phyloP scores from a whole-genome alignment of 2,329 filamentous ascomycete species.

The Nothomitra cinnamomea region DNA sequence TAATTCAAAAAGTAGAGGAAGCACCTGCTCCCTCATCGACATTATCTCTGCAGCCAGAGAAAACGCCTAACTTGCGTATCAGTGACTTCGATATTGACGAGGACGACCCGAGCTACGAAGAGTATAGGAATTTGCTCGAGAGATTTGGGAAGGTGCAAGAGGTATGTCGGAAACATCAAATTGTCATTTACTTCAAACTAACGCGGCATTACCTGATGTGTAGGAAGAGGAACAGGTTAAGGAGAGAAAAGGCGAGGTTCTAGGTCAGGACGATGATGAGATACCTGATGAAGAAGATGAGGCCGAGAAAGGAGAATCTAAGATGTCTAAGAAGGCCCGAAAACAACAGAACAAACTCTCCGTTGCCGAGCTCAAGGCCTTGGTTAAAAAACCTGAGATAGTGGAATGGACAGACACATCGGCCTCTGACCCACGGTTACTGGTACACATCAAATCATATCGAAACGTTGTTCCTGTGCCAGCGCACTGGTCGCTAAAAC shows the following conservation, averaged over 20 bases:
- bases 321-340: slow-evolving; percentile 84
- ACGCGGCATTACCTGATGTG: background rate
- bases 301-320: slow-evolving; percentile 38
- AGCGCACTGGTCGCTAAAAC: slow-evolving; percentile 84
- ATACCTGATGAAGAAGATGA: slow-evolving; percentile 61
- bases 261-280: slow-evolving; percentile 68
- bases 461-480: slow-evolving; percentile 93
- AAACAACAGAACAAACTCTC: slow-evolving; percentile 86
- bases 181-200: background rate
- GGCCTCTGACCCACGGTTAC: slow-evolving; percentile 69
- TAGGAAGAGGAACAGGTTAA: slow-evolving; percentile 14
- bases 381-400: slow-evolving; percentile 79
- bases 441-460: slow-evolving; percentile 89
- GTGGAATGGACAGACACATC: slow-evolving; percentile 97
- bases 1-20: slow-evolving; percentile 2
- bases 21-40: slow-evolving; percentile 2
- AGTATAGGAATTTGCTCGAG: slow-evolving; percentile 68
- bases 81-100: slow-evolving; percentile 31
- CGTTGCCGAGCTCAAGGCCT: slow-evolving; percentile 84
- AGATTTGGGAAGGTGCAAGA: slow-evolving; percentile 50
- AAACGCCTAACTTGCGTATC: slow-evolving; percentile 2
- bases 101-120: slow-evolving; percentile 62
- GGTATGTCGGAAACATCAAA: slow-evolving; percentile 6
- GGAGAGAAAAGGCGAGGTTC: slow-evolving; percentile 67
- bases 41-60: slow-evolving; percentile 1